Evolutionary conservation across 208 protist genomes (phyloP), one percentile per base, ranked within the genome.

Genomic region (Trypanosoma brucei): DNA sequence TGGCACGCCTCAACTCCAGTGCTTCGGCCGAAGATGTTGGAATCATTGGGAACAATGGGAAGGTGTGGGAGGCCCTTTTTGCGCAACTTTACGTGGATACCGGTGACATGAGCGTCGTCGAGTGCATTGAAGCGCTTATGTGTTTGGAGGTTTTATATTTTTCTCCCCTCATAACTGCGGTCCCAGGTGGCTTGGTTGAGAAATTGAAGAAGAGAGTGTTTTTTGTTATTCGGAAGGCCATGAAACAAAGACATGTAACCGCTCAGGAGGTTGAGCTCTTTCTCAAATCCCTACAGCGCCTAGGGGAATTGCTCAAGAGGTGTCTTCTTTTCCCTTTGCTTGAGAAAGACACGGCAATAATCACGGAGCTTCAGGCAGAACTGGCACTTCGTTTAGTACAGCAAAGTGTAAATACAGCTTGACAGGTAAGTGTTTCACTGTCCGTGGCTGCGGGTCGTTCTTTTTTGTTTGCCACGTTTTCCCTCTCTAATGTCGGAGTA

Each of bases 1-100:
- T 52, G 9, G 50, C 35, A 46, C 9, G n/a, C 52, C 49, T 63
- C 9, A 34, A 8, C 50, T 7, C 31, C 36, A 36, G 37, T 2
- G 58, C 33, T 33, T 49, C 45, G 31, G 30, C 33, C 7, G 33
- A 5, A 14, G 22, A 49, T 13, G 39, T 35, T 8, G 6, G 50
- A 8, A 30, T 31, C 6, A 11, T 55, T n/a, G 30, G 44, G n/a
- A 37, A 45, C 13, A 37, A 59, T 59, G 52, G 46, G 6, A 35
- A 78, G 49, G 34, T 86, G 33, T 83, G 82, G 62, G 76, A 87
- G 13, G 66, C 56, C 11, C 55, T 91, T 8, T 88, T 88, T 51
- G 84, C 76, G 5, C 81, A 88, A 56, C 38, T 84, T 8, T 86
- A 81, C 51, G 42, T 76, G 1, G 51, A 73, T 62, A 49, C 65